These are phyloP conservation scores for Trebouxia sp. DNA, from an alignment of 139 green algal species.

Conservation along the genomic window DNA sequence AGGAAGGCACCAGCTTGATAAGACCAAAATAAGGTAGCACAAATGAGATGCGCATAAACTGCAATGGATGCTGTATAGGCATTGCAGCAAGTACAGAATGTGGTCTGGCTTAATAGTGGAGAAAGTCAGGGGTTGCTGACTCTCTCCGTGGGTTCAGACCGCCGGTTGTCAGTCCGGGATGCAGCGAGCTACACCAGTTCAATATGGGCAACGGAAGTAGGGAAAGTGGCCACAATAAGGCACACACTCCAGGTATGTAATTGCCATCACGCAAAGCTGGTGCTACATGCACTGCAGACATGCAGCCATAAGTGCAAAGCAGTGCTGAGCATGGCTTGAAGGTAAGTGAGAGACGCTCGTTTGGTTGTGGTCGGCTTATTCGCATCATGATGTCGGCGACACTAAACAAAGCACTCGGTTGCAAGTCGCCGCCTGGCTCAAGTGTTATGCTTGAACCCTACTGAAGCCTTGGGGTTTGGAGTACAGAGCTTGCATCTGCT, in stretches of 20 bases:
- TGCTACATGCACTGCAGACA: background rate
- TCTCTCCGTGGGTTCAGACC: constrained; percentile 28
- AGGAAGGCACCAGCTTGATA: background rate
- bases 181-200: constrained; percentile 17
- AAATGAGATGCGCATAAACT: background rate
- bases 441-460: too few species aligned
- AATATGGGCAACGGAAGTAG: constrained; percentile 34
- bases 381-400: too few species aligned
- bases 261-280: background rate
- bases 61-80: too few species aligned
- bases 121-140: constrained; percentile 4
- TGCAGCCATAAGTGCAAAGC: too few species aligned
- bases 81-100: background rate
- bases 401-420: too few species aligned
- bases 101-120: constrained; percentile 25
- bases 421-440: too few species aligned
- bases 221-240: constrained; percentile 7
- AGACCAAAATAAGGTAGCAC: background rate
- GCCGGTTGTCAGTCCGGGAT: constrained; percentile 29
- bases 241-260: constrained; percentile 13
- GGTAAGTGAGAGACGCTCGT: too few species aligned
- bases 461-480: too few species aligned
- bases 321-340: too few species aligned
- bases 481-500: too few species aligned
- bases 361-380: too few species aligned